Conservation (phyloP, 208 protist genomes). For the Plasmodiophora brassicae region DNA sequence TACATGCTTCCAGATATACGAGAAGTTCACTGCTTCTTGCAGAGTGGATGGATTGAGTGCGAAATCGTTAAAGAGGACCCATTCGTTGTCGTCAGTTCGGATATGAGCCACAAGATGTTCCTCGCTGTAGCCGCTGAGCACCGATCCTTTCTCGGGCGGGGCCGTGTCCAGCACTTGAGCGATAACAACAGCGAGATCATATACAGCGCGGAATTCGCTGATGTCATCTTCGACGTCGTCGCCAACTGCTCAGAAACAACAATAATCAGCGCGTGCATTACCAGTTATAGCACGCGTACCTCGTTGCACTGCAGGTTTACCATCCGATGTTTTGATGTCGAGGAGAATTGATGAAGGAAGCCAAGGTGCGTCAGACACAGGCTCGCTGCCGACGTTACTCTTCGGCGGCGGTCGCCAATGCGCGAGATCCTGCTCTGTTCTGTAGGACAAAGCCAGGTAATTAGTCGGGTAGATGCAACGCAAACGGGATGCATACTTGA, state of each 20-base stretch:
- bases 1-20: constrained; percentile 25
- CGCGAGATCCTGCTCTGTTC: background rate
- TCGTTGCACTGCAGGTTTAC: background rate
- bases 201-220: background rate
- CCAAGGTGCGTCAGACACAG: background rate
- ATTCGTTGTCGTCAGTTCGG: background rate
- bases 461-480: background rate
- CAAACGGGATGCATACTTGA: background rate
- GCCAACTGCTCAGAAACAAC: background rate
- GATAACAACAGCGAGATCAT: background rate
- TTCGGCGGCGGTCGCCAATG: background rate
- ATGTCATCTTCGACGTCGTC: background rate
- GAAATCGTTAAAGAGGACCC: constrained; percentile 15
- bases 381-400: background rate
- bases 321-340: background rate
- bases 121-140: background rate
- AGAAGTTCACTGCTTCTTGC: background rate
- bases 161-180: background rate
- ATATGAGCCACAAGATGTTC: constrained; percentile 20
- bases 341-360: background rate
- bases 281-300: background rate
- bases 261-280: background rate
- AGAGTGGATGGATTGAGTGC: background rate
- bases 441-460: background rate
- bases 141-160: background rate